Conservation (phyloP, 1,284 basidiomycete species). For the Cryptococcus neoformans region DNA sequence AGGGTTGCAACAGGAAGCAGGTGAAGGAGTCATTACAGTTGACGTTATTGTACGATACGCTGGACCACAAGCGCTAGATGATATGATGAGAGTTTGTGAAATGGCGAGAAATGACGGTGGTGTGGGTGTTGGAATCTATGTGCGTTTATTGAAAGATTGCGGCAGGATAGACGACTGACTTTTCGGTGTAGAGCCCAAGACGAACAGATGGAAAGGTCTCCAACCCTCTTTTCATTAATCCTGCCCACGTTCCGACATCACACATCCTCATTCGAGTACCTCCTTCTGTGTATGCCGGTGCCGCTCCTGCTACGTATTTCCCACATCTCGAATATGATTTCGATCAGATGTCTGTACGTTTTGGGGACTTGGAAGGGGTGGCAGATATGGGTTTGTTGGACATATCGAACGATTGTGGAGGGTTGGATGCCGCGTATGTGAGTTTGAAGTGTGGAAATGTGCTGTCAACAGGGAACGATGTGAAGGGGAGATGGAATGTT, state of each 20-base stretch:
- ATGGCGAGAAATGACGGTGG: slow-evolving; percentile 29
- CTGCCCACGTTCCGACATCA: slow-evolving; percentile 30
- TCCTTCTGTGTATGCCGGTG: slow-evolving; percentile 17
- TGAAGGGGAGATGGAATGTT: slow-evolving; percentile 45
- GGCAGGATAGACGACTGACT: neutral
- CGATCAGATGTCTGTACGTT: slow-evolving; percentile 40
- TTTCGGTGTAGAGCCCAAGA: slow-evolving; percentile 24
- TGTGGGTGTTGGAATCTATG: slow-evolving; percentile 44
- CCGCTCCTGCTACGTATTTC: slow-evolving; percentile 14
- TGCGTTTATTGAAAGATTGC: slow-evolving; percentile 21
- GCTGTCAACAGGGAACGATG: slow-evolving; percentile 27
- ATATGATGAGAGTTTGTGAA: slow-evolving; percentile 37
- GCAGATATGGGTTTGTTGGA: slow-evolving; percentile 31
- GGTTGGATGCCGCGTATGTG: slow-evolving; percentile 33
- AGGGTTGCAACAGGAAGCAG: slow-evolving; percentile 27
- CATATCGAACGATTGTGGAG: slow-evolving; percentile 28
- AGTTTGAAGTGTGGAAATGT: slow-evolving; percentile 30
- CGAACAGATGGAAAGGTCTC: slow-evolving; percentile 36
- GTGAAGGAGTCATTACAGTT: slow-evolving; percentile 33
- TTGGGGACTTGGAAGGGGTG: slow-evolving; percentile 36
- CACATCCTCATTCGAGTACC: slow-evolving; percentile 41
- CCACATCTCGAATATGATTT: slow-evolving; percentile 24
- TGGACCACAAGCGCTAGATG: slow-evolving; percentile 20
- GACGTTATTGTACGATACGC: slow-evolving; percentile 42
- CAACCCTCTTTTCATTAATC: slow-evolving; percentile 31